phyloP scores from a whole-genome alignment of 2,329 filamentous ascomycete species.

The Emergomyces pasteurianus region DNA sequence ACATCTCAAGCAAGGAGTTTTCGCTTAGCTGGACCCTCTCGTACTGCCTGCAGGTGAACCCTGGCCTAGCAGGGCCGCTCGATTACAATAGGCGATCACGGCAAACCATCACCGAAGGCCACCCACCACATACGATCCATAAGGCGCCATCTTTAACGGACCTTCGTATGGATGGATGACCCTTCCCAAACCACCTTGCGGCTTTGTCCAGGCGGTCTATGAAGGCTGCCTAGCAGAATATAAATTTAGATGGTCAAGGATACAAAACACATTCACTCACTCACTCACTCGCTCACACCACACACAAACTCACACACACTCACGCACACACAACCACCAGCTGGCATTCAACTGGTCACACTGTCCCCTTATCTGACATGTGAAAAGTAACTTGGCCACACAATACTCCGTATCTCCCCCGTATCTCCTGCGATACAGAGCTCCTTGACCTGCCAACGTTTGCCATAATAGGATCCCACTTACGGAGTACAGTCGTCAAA shows the following conservation, averaged over 20 bases:
- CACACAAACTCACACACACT: not conserved
- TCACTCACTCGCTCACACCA: not conserved
- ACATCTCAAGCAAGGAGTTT: not conserved
- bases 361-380: not conserved
- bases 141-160: not conserved
- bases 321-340: too few relatives aligned
- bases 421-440: not conserved
- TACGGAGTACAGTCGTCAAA: not conserved
- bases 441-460: not conserved
- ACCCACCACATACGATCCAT: not conserved
- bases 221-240: not conserved
- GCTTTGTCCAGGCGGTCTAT: not conserved
- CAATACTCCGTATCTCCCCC: too few relatives aligned
- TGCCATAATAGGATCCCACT: not conserved
- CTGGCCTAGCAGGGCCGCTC: not conserved
- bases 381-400: not conserved
- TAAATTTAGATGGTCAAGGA: not conserved
- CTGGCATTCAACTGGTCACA: not conserved
- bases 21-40: not conserved
- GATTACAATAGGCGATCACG: not conserved
- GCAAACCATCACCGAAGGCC: not conserved
- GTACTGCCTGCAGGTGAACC: not conserved
- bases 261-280: not conserved
- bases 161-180: not conserved
- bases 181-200: not conserved